phyloP scores from a whole-genome alignment of 331 rosid species.

The Cydonia oblonga region DNA sequence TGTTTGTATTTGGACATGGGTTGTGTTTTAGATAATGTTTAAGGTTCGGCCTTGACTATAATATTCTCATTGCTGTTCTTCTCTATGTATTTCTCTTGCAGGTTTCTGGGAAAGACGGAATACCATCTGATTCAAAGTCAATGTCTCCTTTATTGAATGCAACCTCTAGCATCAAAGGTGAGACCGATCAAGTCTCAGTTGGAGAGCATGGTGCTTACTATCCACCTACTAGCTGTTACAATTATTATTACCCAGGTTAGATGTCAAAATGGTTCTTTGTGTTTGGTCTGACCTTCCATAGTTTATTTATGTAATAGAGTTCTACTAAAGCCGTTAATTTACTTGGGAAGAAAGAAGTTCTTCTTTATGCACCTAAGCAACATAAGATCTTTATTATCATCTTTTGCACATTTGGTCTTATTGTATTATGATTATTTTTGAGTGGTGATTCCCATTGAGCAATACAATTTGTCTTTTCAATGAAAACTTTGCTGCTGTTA shows the following conservation, averaged over 20 bases:
- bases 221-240: conserved; percentile 36
- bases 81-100: conserved; percentile 14
- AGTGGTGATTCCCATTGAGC: neutral
- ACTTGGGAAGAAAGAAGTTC: neutral
- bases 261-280: conserved; percentile 19
- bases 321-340: neutral
- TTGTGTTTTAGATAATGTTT: neutral
- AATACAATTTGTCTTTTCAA: too few relatives aligned
- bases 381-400: neutral
- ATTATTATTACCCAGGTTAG: conserved; percentile 33
- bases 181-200: conserved; percentile 32
- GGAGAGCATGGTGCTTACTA: conserved; percentile 34
- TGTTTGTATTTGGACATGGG: neutral
- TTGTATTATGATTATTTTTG: neutral
- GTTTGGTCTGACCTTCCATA: neutral
- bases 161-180: conserved; percentile 35
- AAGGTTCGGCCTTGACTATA: neutral
- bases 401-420: neutral
- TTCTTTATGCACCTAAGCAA: neutral
- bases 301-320: neutral
- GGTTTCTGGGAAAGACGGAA: conserved; percentile 40
- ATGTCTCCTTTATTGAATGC: conserved; percentile 21
- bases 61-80: neutral
- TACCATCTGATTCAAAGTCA: conserved; percentile 16
- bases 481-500: neutral